These are phyloP conservation scores for Friedmanniomyces simplex DNA, from an alignment of 495 filamentous ascomycete species.

Conservation along the genomic window DNA sequence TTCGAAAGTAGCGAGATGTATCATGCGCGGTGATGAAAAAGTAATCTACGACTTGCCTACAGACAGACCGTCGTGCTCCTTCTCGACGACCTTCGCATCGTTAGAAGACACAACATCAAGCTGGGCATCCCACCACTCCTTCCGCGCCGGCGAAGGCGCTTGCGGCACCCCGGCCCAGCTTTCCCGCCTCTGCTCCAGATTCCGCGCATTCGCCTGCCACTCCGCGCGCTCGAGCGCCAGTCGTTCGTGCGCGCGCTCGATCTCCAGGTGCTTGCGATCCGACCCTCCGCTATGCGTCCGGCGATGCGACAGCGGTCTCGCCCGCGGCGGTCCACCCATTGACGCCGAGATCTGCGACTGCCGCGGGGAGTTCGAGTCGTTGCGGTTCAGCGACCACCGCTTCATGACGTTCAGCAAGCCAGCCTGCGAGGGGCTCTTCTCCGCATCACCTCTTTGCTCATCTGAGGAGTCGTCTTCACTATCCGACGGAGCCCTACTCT, in stretches of 20 bases:
- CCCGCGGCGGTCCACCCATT: not conserved
- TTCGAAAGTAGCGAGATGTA: not conserved
- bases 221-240: conserved; percentile 16
- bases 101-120: not conserved
- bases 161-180: not conserved
- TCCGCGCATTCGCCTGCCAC: conserved; percentile 3
- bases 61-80: not conserved
- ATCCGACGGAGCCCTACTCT: not conserved
- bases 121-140: conserved; percentile 3
- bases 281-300: conserved; percentile 11
- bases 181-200: conserved; percentile 7
- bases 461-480: not conserved
- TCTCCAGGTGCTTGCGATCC: conserved; percentile 14
- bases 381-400: not conserved
- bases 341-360: not conserved
- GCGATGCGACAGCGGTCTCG: not conserved
- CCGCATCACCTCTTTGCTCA: not conserved
- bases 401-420: not conserved
- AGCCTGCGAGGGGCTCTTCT: not conserved
- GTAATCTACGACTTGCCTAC: not conserved
- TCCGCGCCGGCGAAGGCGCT: not conserved
- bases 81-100: not conserved
- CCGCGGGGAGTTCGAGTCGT: not conserved
- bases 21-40: not conserved
- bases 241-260: conserved; percentile 7